Base-by-base conservation (phyloP, 306 rosid species). In the Morella rubra region DNA sequence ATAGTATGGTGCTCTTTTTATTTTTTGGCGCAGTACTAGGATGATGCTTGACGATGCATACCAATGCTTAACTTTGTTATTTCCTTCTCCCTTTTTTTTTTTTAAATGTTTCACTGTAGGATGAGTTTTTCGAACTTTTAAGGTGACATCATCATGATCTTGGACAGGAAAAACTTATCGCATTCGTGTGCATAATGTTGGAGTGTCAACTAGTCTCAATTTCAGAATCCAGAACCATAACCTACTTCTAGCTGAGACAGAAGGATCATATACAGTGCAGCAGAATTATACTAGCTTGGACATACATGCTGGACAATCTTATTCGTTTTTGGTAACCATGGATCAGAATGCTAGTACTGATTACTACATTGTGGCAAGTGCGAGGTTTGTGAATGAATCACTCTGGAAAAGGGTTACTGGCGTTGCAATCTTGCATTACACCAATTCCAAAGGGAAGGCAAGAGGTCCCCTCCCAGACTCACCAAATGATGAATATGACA, bases 361-460 rank as follows among this genome's bases (percentile, higher is more conserved):
- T 89, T 94, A 94, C 84, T 94, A 94, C 82, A 85, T 94, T 62
- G 97, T 94, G 22, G 98, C 98, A 18, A 94, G 97, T 84, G 93
- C 98, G 44, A 84, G 98, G 84, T 88, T 94, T 80, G 98, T 94
- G 46, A 94, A 94, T 41, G 96, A 86, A 78, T 86, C 97, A 0
- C 81, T 72, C 19, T 94, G 98, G 98, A 83, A 84, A 81, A 85
- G 86, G 77, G 98, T 94, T 42, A 94, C 97, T 18, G 98, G 98
- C 46, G 98, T 94, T 83, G 98, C 74, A 72, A 89, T 94, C 84
- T 82, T 94, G 86, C 96, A 72, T 73, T 94, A 94, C 81, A 73
- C 95, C 10, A 94, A 94, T 77, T 92, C 97, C 78, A 94, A 94
- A 87, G 98, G 98, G 56, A 90, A 90, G 86, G 98, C 97, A n/a